Conservation (phyloP, 495 filamentous ascomycete genomes). For the Trichoderma orchidacearum region DNA sequence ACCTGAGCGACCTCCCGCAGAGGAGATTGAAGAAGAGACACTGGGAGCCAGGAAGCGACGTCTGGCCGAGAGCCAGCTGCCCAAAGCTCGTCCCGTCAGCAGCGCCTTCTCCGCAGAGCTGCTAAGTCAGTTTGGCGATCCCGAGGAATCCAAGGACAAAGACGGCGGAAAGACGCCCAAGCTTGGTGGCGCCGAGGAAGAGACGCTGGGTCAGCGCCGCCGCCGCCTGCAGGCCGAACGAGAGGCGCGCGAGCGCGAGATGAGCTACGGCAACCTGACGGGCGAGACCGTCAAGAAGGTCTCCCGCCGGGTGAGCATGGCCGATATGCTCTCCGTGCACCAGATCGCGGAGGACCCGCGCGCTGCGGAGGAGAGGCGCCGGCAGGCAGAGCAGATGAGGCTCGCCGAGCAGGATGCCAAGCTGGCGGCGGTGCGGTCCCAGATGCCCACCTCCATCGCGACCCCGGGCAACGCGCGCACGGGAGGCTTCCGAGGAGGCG, state of each 20-base stretch:
- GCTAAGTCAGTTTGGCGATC: constrained; percentile 52
- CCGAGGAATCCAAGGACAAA: constrained; percentile 18
- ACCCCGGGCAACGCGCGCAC: constrained; percentile 15
- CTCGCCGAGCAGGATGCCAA: constrained; percentile 21
- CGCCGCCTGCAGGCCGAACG: constrained; percentile 64
- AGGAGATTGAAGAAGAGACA: constrained; percentile 61
- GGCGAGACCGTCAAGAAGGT: constrained; percentile 8
- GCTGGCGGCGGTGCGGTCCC: constrained; percentile 23
- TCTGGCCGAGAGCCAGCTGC: constrained; percentile 41
- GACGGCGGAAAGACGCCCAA: constrained; percentile 2
- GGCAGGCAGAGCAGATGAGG: constrained; percentile 20
- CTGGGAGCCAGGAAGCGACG: constrained; percentile 61
- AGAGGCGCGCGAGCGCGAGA: constrained; percentile 37
- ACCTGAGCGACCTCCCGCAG: not conserved
- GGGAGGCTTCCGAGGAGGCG: constrained; percentile 35
- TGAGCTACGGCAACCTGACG: constrained; percentile 14
- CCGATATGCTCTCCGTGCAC: constrained; percentile 45
- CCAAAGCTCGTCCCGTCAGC: constrained; percentile 46
- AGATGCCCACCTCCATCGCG: constrained; percentile 24
- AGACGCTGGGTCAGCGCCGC: constrained; percentile 80
- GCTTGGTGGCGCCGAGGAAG: constrained; percentile 41
- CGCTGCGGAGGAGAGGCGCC: constrained; percentile 16
- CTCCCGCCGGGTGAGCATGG: constrained; percentile 48
- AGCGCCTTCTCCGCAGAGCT: constrained; percentile 71
- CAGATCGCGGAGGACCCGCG: constrained; percentile 22